Conservation (phyloP, 2,329 filamentous ascomycete species). For the Epichloe gansuensis region DNA sequence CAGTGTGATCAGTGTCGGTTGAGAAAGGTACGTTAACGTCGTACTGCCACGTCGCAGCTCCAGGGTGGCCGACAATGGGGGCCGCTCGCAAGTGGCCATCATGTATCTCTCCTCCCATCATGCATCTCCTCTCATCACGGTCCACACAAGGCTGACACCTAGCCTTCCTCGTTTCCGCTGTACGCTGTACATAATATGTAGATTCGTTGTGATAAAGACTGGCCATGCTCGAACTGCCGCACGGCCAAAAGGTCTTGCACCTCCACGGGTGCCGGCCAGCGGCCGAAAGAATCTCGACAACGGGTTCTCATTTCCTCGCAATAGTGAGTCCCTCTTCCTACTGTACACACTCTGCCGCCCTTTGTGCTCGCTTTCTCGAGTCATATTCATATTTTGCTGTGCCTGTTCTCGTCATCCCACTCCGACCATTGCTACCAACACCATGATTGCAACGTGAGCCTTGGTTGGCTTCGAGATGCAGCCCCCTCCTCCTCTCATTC, state of each 20-base stretch:
- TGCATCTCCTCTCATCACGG: neutral
- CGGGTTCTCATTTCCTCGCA: conserved; percentile 48
- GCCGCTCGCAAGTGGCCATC: neutral
- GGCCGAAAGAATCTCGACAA: conserved; percentile 42
- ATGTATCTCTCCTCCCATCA: neutral
- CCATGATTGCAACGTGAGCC: neutral
- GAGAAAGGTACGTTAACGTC: conserved; percentile 24
- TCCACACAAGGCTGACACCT: conserved; percentile 4
- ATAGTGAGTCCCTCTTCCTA: conserved; percentile 32
- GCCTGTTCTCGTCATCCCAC: neutral
- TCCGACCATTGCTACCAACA: neutral
- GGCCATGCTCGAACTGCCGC: conserved; percentile 45
- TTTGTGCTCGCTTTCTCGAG: neutral
- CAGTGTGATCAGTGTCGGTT: conserved; percentile 35
- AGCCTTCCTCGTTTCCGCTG: neutral
- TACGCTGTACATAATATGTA: conserved; percentile 13
- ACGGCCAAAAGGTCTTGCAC: conserved; percentile 41
- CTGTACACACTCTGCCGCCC: neutral
- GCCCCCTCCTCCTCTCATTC: neutral
- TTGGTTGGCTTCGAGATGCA: neutral
- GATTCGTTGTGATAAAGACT: conserved; percentile 48
- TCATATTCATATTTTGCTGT: neutral
- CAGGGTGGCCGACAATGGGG: conserved; percentile 1
- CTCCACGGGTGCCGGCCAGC: conserved; percentile 41
- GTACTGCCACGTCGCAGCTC: conserved; percentile 1